These are phyloP conservation scores for Pleurozium schreberi DNA, from an alignment of 225 moss, liverwort and hornwort genomes.

Conservation along the genomic window DNA sequence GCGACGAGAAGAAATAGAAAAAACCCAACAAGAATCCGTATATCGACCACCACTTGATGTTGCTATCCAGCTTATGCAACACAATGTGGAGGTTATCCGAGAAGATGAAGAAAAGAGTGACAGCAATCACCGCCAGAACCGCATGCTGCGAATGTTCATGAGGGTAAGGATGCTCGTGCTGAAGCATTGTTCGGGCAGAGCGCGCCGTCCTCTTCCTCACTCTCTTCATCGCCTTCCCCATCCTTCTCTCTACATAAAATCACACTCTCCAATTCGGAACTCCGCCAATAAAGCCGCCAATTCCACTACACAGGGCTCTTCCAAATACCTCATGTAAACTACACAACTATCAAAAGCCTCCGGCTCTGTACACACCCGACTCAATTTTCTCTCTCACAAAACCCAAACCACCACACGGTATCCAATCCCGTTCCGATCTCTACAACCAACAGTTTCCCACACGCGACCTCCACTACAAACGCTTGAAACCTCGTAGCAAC, in stretches of 20 bases:
- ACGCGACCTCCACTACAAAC: background rate
- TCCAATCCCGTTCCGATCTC: background rate
- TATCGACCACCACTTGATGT: slow-evolving; percentile 99
- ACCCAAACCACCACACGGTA: background rate
- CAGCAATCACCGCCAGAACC: slow-evolving; percentile 76
- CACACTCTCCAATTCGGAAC: background rate
- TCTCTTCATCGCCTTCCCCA: slow-evolving; percentile 39
- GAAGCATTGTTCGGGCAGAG: slow-evolving; percentile 61
- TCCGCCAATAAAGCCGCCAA: background rate
- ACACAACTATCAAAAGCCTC: background rate
- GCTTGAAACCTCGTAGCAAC: background rate
- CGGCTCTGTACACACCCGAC: background rate
- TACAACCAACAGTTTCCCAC: background rate
- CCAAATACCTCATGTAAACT: background rate
- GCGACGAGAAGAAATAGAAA: slow-evolving; percentile 97
- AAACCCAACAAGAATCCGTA: slow-evolving; percentile 77
- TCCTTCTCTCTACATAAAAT: background rate
- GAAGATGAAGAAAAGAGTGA: slow-evolving; percentile 84
- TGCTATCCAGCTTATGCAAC: slow-evolving; percentile 84
- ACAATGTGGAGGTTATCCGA: slow-evolving; percentile 93
- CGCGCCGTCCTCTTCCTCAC: slow-evolving; percentile 35
- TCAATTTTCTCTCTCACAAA: background rate
- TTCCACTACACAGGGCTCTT: background rate
- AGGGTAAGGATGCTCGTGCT: slow-evolving; percentile 74
- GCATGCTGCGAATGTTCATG: slow-evolving; percentile 99